Percentiles rank a stretch among this genome's conserved stretches.
Conservation (phyloP, 148 eudicot species). For the Rhododendron vialii region DNA sequence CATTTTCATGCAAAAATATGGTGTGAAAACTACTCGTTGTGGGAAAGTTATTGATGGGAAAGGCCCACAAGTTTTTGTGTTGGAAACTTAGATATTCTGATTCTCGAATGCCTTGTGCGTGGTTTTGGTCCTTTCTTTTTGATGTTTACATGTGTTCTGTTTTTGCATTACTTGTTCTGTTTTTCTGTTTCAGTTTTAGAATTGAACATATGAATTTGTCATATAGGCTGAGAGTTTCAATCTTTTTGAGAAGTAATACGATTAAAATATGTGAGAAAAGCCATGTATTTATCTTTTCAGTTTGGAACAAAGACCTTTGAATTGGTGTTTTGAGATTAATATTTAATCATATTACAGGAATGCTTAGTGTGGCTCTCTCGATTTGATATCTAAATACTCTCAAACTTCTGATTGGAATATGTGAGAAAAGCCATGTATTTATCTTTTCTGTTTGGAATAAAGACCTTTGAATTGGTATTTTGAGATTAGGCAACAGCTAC, state of each 20-base stretch:
- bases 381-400: background rate
- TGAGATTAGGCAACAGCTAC: background rate
- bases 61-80: background rate
- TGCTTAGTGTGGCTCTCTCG: background rate
- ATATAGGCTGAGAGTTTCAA: background rate
- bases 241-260: background rate
- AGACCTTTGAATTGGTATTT: background rate
- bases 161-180: conserved; percentile 32
- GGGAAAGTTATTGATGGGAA: background rate
- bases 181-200: background rate
- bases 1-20: background rate
- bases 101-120: background rate
- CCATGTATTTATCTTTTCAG: conserved; percentile 23
- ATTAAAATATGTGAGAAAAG: background rate
- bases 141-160: conserved; percentile 20
- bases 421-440: conserved; percentile 12
- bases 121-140: conserved; percentile 13
- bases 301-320: background rate
- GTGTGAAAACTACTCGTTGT: background rate
- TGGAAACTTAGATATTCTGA: background rate
- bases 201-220: background rate
- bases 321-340: background rate
- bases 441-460: conserved; percentile 19
- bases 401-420: background rate
- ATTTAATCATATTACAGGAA: background rate